Evolutionary conservation across 305 asterid species (phyloP).

Genomic region (Fraxinus nigra): DNA sequence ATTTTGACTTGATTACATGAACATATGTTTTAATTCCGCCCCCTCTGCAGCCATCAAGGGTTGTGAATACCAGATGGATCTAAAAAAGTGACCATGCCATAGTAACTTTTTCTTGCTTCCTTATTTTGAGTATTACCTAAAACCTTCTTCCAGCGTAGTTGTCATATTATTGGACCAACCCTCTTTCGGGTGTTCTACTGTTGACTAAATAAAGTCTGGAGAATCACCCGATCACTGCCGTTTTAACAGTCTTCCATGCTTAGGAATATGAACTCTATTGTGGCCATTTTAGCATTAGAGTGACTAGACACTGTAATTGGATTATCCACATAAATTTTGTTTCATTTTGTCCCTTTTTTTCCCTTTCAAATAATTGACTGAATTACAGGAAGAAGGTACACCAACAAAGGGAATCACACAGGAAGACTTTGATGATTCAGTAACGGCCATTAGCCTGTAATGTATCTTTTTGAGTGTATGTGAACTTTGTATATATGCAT

Average conservation of each 20-base stretch:
- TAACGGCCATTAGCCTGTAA: slow-evolving; percentile 43
- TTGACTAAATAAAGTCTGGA: background rate
- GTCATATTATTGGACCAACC: background rate
- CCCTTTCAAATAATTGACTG: background rate
- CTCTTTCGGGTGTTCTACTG: background rate
- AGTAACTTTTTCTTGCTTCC: background rate
- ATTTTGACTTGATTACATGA: background rate
- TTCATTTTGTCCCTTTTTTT: background rate
- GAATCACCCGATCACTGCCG: background rate
- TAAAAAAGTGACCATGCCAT: background rate
- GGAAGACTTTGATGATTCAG: slow-evolving; percentile 30
- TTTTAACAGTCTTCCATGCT: background rate
- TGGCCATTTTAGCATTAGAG: background rate
- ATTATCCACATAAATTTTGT: background rate
- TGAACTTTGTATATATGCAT: slow-evolving; percentile 15
- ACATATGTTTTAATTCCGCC: background rate
- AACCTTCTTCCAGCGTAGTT: background rate
- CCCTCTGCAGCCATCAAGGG: background rate
- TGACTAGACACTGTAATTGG: background rate
- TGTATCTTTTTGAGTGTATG: background rate
- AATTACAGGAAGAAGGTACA: slow-evolving; percentile 28
- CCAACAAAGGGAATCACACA: slow-evolving; percentile 20
- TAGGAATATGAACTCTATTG: background rate
- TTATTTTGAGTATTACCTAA: background rate
- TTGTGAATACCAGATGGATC: background rate